These are phyloP conservation scores for Podaxis mareebaensis DNA, from an alignment of 768 basidiomycete genomes.

Conservation along the genomic window DNA sequence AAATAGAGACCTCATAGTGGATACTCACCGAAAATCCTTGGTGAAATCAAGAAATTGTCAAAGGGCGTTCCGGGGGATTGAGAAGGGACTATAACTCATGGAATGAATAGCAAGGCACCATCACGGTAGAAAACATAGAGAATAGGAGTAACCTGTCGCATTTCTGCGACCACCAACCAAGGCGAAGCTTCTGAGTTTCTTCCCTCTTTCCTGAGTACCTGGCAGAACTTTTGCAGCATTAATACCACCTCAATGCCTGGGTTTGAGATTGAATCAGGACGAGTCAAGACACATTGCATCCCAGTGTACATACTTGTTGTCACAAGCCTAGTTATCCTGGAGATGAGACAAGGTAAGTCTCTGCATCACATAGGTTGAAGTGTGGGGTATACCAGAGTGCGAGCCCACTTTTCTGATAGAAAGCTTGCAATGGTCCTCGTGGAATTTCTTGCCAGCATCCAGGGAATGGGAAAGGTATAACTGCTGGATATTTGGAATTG, in stretches of 20 bases:
- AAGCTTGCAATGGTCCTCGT: neutral
- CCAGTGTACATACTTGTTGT: neutral
- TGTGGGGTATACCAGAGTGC: neutral
- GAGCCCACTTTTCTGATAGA: neutral
- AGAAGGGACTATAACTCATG: neutral
- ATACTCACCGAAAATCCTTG: neutral
- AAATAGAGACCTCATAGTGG: neutral
- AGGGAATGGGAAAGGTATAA: neutral
- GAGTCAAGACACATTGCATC: neutral
- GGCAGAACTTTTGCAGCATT: neutral
- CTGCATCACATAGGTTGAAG: neutral
- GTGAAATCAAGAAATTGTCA: neutral
- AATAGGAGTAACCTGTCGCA: neutral
- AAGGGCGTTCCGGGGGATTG: neutral
- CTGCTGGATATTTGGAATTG: neutral
- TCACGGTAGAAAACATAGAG: conserved; percentile 6
- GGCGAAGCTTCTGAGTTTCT: neutral
- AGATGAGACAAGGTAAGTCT: neutral
- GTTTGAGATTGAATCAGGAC: neutral
- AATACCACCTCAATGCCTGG: neutral
- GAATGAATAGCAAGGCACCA: neutral
- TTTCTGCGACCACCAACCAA: neutral
- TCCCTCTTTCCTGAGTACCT: neutral
- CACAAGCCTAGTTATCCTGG: neutral
- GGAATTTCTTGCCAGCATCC: neutral